These are phyloP conservation scores for Trichoderma brevicompactum DNA, from an alignment of 2,329 filamentous ascomycete species.

Conservation along the genomic window DNA sequence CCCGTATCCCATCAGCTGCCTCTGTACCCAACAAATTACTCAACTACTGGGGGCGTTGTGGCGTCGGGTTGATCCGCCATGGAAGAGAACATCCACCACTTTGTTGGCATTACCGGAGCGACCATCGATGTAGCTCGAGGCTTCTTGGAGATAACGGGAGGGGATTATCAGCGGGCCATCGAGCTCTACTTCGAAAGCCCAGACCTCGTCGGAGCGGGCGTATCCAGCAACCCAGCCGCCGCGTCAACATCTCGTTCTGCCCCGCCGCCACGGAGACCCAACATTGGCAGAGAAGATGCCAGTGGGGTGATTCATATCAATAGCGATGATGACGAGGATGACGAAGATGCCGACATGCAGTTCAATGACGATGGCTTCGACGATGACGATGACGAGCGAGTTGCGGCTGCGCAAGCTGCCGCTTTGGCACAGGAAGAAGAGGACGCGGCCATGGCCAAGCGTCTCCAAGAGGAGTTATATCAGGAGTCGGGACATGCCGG, in stretches of 20 bases:
- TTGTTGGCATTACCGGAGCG: conserved; percentile 80
- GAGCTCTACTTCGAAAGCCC: conserved; percentile 89
- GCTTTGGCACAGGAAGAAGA: conserved; percentile 71
- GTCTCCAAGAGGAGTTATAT: conserved; percentile 91
- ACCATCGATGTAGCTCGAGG: conserved; percentile 74
- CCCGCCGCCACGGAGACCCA: conserved; percentile 36
- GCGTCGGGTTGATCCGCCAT: conserved; percentile 46
- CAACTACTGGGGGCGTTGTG: not conserved
- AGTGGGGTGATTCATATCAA: conserved; percentile 69
- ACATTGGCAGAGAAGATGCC: conserved; percentile 42
- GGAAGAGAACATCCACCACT: conserved; percentile 76
- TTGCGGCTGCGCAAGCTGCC: conserved; percentile 47
- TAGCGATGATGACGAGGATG: conserved; percentile 75
- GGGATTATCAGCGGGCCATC: conserved; percentile 82
- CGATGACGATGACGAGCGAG: conserved; percentile 47
- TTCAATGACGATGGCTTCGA: conserved; percentile 41
- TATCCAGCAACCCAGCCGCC: conserved; percentile 33
- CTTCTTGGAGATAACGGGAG: conserved; percentile 84
- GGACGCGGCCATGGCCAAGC: conserved; percentile 89
- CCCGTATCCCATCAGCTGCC: not conserved
- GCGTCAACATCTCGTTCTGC: conserved; percentile 39
- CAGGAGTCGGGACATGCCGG: conserved; percentile 53
- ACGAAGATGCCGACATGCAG: conserved; percentile 45
- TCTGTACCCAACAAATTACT: not conserved
- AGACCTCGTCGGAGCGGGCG: conserved; percentile 58